phyloP scores from a whole-genome alignment of 805 yeast species.

The Metschnikowia bowlesiae region DNA sequence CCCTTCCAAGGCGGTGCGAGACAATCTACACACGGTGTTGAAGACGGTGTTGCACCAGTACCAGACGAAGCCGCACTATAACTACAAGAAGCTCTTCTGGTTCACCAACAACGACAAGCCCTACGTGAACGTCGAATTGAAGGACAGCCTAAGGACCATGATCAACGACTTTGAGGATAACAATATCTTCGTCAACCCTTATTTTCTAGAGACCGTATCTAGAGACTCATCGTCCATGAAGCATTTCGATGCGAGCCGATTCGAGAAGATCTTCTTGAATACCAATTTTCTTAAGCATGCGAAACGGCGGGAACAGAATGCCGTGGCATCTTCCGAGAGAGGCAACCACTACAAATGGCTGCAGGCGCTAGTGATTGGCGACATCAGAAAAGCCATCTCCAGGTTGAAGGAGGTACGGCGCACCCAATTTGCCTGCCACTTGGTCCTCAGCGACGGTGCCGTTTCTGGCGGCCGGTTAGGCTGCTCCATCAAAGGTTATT shows the following conservation, averaged over 20 bases:
- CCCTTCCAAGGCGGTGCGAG: slow-evolving; percentile 16
- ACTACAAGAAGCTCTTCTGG: slow-evolving; percentile 57
- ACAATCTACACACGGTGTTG: slow-evolving; percentile 39
- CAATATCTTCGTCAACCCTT: slow-evolving; percentile 55
- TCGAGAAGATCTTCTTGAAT: slow-evolving; percentile 53
- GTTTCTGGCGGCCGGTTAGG: slow-evolving; percentile 36
- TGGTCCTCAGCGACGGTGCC: slow-evolving; percentile 50
- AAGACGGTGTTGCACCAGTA: slow-evolving; percentile 55
- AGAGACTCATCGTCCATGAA: slow-evolving; percentile 14
- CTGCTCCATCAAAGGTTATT: slow-evolving; percentile 69
- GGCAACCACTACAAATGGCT: slow-evolving; percentile 2
- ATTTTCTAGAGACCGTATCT: slow-evolving; percentile 40
- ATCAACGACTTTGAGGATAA: slow-evolving; percentile 57
- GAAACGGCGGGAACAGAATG: background rate
- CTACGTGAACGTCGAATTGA: slow-evolving; percentile 38
- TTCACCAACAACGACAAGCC: slow-evolving; percentile 79
- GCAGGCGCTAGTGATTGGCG: slow-evolving; percentile 14
- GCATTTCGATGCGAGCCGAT: slow-evolving; percentile 39
- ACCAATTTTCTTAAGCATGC: slow-evolving; percentile 33
- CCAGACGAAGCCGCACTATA: slow-evolving; percentile 40
- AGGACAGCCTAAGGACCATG: slow-evolving; percentile 49
- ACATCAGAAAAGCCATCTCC: slow-evolving; percentile 46
- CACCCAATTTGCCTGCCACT: slow-evolving; percentile 55
- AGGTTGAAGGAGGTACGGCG: slow-evolving; percentile 60
- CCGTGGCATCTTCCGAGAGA: slow-evolving; percentile 7